Conservation (phyloP, 2,329 filamentous ascomycete species). For the Monosporascus sp. region DNA sequence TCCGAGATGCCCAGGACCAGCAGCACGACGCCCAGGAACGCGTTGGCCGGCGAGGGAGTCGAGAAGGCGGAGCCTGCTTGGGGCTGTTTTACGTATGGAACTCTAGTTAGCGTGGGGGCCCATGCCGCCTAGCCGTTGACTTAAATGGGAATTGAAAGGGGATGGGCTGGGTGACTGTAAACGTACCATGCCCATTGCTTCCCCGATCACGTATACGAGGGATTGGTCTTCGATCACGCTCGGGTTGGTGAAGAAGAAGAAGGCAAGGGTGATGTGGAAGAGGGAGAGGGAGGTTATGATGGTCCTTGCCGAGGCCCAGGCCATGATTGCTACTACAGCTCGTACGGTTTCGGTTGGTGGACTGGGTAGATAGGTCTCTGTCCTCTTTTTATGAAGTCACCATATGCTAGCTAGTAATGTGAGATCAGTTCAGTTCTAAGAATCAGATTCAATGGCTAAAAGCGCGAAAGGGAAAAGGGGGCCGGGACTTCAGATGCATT, state of each 20-base stretch:
- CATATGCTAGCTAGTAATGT: too few species aligned
- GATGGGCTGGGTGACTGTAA: background rate
- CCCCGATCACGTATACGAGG: slow-evolving; percentile 74
- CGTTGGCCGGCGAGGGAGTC: slow-evolving; percentile 62
- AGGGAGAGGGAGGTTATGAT: slow-evolving; percentile 78
- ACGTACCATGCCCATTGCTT: slow-evolving; percentile 75
- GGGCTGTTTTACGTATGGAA: slow-evolving; percentile 40
- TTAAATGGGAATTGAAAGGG: background rate
- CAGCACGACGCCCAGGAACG: slow-evolving; percentile 66
- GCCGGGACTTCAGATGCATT: too few species aligned
- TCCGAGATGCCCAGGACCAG: slow-evolving; percentile 57
- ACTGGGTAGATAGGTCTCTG: background rate
- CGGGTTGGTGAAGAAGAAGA: slow-evolving; percentile 75
- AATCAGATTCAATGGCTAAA: too few species aligned
- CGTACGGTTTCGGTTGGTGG: background rate
- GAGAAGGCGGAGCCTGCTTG: slow-evolving; percentile 59
- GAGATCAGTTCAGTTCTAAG: too few species aligned
- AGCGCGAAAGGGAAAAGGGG: too few species aligned
- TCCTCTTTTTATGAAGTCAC: background rate
- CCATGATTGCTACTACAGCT: slow-evolving; percentile 51
- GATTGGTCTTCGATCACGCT: slow-evolving; percentile 69
- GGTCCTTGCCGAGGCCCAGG: slow-evolving; percentile 70
- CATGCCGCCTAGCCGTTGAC: background rate
- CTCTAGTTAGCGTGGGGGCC: slow-evolving; percentile 1
- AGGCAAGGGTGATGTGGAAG: slow-evolving; percentile 78